Evolutionary conservation across 2,329 filamentous ascomycete genomes (phyloP).

Genomic region (Fusarium piperis): DNA sequence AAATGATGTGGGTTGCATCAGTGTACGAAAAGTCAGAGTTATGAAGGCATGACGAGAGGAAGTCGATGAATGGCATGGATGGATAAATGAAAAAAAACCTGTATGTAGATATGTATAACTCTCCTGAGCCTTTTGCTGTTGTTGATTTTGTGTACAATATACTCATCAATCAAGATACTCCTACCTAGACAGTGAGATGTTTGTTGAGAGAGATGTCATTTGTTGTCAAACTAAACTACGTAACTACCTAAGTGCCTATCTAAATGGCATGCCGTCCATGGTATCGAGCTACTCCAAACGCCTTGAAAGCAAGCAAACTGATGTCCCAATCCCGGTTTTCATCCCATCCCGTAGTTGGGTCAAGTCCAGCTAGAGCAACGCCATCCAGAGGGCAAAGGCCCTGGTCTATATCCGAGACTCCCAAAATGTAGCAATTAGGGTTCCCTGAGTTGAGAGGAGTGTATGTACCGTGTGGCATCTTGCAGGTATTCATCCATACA

Average conservation of each 20-base stretch:
- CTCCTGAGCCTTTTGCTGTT: conserved; percentile 2
- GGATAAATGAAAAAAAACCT: conserved; percentile 11
- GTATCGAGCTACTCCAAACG: conserved; percentile 32
- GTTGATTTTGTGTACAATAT: conserved; percentile 17
- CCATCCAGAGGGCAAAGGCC: conserved; percentile 3
- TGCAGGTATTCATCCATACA: neutral
- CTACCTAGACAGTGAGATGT: neutral
- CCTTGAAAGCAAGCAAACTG: conserved; percentile 1
- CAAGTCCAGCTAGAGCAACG: neutral
- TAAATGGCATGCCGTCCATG: conserved; percentile 17
- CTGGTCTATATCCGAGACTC: conserved; percentile 5
- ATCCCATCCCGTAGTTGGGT: neutral
- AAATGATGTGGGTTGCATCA: neutral
- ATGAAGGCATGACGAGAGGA: neutral
- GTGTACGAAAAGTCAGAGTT: neutral
- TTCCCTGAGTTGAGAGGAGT: neutral
- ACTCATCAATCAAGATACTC: neutral
- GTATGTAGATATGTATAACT: conserved; percentile 23
- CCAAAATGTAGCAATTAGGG: neutral
- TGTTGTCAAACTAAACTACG: neutral
- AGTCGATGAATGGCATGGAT: conserved; percentile 7
- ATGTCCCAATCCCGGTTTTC: neutral
- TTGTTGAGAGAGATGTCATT: neutral
- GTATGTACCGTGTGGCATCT: conserved; percentile 14
- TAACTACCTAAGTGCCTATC: conserved; percentile 19